phyloP scores from a whole-genome alignment of 352 stramenopile species.

The Peronosclerospora sorghi region DNA sequence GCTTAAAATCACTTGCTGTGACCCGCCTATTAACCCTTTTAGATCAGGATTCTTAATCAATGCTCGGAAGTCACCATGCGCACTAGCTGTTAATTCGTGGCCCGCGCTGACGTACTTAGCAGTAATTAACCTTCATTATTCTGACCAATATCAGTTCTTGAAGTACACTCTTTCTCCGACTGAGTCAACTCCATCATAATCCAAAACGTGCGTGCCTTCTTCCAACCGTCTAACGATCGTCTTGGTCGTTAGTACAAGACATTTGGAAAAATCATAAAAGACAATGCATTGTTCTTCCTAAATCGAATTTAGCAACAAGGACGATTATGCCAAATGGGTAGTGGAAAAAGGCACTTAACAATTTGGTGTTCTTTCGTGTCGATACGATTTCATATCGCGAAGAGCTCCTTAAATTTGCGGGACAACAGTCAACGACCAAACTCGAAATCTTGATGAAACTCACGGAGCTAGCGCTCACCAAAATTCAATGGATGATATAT shows the following conservation, averaged over 20 bases:
- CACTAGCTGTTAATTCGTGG: conserved; percentile 76
- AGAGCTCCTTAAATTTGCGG: conserved; percentile 20
- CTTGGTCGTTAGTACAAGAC: no score
- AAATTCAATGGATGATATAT: conserved; percentile 4
- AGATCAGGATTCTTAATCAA: conserved; percentile 82
- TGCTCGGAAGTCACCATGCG: conserved; percentile 70
- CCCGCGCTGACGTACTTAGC: conserved; percentile 56
- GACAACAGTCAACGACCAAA: conserved; percentile 12
- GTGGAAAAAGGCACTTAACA: conserved; percentile 9
- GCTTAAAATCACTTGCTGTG: conserved; percentile 55
- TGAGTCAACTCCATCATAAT: no score
- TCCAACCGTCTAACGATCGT: no score
- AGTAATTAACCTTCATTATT: conserved; percentile 65
- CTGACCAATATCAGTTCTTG: conserved; percentile 83
- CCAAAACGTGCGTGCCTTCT: no score
- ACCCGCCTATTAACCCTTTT: conserved; percentile 62
- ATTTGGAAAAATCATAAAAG: no score
- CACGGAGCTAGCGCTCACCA: conserved; percentile 1
- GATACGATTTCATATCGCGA: conserved; percentile 17
- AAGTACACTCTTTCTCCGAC: no score
- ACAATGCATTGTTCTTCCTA: conserved; percentile 15
- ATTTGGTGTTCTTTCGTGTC: conserved; percentile 4
- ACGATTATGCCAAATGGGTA: conserved; percentile 25
- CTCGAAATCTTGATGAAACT: conserved; percentile 16
- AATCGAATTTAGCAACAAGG: conserved; percentile 19